Evolutionary conservation across 768 basidiomycete genomes (phyloP).

Genomic region (Hericium alpestre): DNA sequence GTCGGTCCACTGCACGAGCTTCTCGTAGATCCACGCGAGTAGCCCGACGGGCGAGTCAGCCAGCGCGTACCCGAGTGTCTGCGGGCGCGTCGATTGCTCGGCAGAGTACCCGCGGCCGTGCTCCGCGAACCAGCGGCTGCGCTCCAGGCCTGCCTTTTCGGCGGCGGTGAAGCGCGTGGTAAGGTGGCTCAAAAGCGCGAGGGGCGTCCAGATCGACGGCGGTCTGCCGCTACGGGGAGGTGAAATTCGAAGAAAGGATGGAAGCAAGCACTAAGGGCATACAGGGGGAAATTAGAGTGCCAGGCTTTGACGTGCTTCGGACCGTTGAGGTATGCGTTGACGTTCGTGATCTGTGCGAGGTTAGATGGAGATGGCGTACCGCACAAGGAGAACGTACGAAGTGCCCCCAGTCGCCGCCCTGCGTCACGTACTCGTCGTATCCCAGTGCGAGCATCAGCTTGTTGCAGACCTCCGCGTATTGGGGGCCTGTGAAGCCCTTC

Average conservation of each 20-base stretch:
- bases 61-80: conserved; percentile 35
- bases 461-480: conserved; percentile 38
- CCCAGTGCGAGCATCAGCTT: conserved; percentile 17
- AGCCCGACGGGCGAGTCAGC: conserved; percentile 44
- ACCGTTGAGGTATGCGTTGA: conserved; percentile 17
- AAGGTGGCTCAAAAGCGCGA: conserved; percentile 15
- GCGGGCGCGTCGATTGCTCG: conserved; percentile 23
- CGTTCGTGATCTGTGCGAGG: conserved; percentile 17
- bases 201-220: conserved; percentile 9
- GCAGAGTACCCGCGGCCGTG: conserved; percentile 28
- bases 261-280: not conserved
- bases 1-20: conserved; percentile 25
- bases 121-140: conserved; percentile 21
- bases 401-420: conserved; percentile 41
- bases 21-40: conserved; percentile 24
- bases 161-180: conserved; percentile 23
- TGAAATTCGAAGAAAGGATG: not conserved
- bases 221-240: too few species aligned
- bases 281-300: conserved; percentile 24
- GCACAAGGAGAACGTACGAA: conserved; percentile 15
- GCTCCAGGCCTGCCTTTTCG: conserved; percentile 28
- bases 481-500: conserved; percentile 35
- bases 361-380: too few species aligned
- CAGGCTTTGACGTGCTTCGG: conserved; percentile 23
- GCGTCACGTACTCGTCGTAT: conserved; percentile 27